Evolutionary conservation across 257 asterid species (phyloP).

Genomic region (Thymus mandschuricus): DNA sequence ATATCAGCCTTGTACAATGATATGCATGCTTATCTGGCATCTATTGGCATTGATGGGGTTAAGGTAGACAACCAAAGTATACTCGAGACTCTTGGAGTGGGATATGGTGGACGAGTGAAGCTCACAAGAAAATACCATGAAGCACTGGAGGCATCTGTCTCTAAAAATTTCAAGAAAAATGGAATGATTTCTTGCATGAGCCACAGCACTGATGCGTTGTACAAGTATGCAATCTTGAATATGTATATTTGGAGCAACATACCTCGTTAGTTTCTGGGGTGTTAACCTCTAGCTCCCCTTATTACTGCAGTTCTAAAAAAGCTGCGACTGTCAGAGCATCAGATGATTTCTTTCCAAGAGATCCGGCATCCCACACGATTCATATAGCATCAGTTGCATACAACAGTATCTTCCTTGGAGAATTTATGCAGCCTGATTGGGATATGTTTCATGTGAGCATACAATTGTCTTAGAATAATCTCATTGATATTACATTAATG

Average conservation of each 20-base stretch:
- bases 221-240: constrained; percentile 51
- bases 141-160: constrained; percentile 70
- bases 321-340: constrained; percentile 69
- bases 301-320: constrained; percentile 55
- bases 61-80: constrained; percentile 78
- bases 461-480: constrained; percentile 3
- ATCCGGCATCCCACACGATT: constrained; percentile 90
- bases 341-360: constrained; percentile 86
- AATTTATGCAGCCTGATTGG: constrained; percentile 94
- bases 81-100: constrained; percentile 77
- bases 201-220: constrained; percentile 73
- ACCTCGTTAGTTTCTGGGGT: neutral
- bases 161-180: constrained; percentile 68
- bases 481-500: neutral
- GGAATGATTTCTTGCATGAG: constrained; percentile 89
- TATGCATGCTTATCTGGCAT: constrained; percentile 68
- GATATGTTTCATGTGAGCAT: constrained; percentile 87
- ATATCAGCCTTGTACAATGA: constrained; percentile 58
- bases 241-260: neutral
- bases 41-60: constrained; percentile 71
- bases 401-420: constrained; percentile 76
- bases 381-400: constrained; percentile 86
- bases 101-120: constrained; percentile 76
- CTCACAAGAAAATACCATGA: constrained; percentile 71
- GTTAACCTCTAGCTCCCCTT: neutral